Base-by-base conservation (phyloP, 768 basidiomycete species). In the Termitomyces sp. region DNA sequence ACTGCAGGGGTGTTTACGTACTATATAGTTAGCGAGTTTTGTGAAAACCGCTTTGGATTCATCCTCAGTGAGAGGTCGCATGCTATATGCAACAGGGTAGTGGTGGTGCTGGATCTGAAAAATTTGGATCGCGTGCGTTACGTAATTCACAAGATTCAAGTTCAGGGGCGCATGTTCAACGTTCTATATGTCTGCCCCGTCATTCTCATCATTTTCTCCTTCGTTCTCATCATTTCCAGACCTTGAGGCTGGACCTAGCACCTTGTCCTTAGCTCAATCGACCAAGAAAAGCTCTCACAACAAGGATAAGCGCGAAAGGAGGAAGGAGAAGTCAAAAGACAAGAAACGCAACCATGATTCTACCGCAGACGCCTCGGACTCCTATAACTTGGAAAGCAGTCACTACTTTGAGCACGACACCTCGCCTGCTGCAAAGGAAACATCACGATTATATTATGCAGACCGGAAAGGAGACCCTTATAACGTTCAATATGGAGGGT, bases 1-100 rank as follows among this genome's bases (percentile, higher is more conserved):
- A 22, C 1, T 53, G 35, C 1, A 48, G 13, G 57, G 38, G 36
- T 42, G 39, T 11, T 55, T 24, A 79, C 89, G 49, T 58, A 94
- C 94, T 69, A 99, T 92, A 75, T 97, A 99, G 76, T 97, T 98
- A 51, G 97, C 94, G 44, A 99, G 85, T 75, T 99, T 99, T 44
- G 91, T 89, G 69, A 98, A 99, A 15, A 98, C 92, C 0, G 90
- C 84, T 73, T 97, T 97, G 68, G 93, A 96, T 76, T 99, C 96
- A 62, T 97, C 95, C 74, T 98, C 93, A 28, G 96, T 98, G 55
- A 98, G 80, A 22, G 96, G 96, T 9, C 96, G 89, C 96, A 98
- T 97, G 44, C 58, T 77, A 62, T 45, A 56, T 20, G 35, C 3
- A 33, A 39, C 22, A 18, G 46, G 50, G 52, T 32, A 36, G 52